These are phyloP conservation scores for Hypsizygus marmoreus DNA, from an alignment of 768 basidiomycete species.

Conservation along the genomic window DNA sequence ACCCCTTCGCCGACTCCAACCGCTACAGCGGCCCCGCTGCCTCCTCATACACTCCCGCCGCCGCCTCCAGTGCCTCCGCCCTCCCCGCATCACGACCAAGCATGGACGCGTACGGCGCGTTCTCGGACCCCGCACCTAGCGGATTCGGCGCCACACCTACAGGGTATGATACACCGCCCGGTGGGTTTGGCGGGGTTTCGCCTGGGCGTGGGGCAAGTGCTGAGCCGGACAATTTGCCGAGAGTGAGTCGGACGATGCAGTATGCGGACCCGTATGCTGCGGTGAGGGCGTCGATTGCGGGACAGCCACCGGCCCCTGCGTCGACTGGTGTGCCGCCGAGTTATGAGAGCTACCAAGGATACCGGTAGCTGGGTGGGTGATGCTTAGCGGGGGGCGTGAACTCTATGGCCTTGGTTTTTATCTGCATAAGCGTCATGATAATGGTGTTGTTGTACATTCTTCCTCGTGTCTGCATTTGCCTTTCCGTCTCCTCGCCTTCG, in stretches of 20 bases:
- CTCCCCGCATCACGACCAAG: conserved; percentile 55
- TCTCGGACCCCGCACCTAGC: conserved; percentile 85
- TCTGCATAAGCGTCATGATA: no score
- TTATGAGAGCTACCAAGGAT: conserved; percentile 57
- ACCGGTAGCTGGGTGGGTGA: conserved; percentile 35
- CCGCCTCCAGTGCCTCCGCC: conserved; percentile 28
- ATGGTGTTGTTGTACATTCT: no score
- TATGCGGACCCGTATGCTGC: conserved; percentile 89
- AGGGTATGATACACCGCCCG: no score
- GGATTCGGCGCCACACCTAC: no score
- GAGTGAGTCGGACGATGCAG: conserved; percentile 90
- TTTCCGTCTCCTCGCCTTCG: no score
- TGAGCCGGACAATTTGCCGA: conserved; percentile 47
- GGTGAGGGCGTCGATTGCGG: conserved; percentile 62
- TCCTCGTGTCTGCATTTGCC: no score
- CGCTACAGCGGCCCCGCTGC: conserved; percentile 44
- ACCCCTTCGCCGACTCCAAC: conserved; percentile 61
- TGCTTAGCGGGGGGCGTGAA: no score
- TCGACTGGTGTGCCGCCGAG: conserved; percentile 39
- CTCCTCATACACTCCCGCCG: conserved; percentile 24
- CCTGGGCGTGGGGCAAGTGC: conserved; percentile 38
- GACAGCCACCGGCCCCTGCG: conserved; percentile 28
- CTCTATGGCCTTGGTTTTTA: no score
- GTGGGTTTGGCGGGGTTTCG: no score
- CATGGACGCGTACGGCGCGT: conserved; percentile 89